Evolutionary conservation across 2,329 filamentous ascomycete genomes (phyloP), one percentile per base, ranked within the genome.

Genomic region (Helotiales sp.): DNA sequence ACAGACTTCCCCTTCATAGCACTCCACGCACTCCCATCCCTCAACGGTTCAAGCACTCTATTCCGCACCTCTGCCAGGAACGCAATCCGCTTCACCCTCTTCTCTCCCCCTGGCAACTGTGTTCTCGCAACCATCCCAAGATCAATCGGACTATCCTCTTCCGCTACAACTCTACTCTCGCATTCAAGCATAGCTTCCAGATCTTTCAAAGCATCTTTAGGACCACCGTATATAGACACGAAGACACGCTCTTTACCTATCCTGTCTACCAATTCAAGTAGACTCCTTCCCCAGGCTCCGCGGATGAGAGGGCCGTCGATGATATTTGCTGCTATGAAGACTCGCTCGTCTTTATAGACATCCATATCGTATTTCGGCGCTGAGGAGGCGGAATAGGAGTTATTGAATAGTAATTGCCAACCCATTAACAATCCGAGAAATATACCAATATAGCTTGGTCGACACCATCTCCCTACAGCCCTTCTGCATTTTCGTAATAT

Each of bases 1-100:
- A 44, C 3, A 1, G 22, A 19, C 22, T 27, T 24, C 2, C 40
- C 40, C 13, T 12, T 15, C 40, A 44, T 44, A 24, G 8, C 6
- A 5, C n/a, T 24, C 40, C 40, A 44, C 40, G 40, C 40, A 25
- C 40, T 44, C 3, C 66, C 58, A 29, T 76, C 75, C 40, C 85
- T 79, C 10, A 92, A 76, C 0, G 88, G 88, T 34, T 78, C 75
- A 24, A 92, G 72, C 0, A 87, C 88, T 46, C 83, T 81, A 70
- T 92, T 92, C 50, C 89, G 82, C 50, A 90, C 84, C 69, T 88
- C 84, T 12, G 89, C 87, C 19, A 92, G 77, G 71, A 87, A 91
- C 29, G 86, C 81, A 42, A 92, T 86, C n/a, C 89, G 81, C 71
- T 90, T 90, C 34, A 87, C 77, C n/a, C 85, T 81, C 38, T 76